Conservation (phyloP, 495 filamentous ascomycete species). For the Rostrohypoxylon terebratum region DNA sequence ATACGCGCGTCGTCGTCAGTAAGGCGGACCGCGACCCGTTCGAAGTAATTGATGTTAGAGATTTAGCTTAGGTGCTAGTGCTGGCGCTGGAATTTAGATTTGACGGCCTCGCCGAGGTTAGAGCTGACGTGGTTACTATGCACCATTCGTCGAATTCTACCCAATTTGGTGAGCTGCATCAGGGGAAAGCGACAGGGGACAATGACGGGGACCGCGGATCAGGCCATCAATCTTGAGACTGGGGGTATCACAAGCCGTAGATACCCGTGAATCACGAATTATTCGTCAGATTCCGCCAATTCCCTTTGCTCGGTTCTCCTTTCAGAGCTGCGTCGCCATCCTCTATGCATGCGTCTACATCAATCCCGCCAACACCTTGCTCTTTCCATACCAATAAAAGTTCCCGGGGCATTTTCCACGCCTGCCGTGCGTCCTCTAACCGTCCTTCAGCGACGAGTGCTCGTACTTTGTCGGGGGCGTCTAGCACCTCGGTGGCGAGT, state of each 20-base stretch:
- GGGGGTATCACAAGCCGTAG: not conserved
- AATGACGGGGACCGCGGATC: not conserved
- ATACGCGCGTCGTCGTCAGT: conserved; percentile 77
- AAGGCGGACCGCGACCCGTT: conserved; percentile 79
- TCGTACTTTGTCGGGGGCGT: conserved; percentile 69
- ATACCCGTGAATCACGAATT: conserved; percentile 16
- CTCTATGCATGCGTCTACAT: conserved; percentile 62
- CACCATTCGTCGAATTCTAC: conserved; percentile 4
- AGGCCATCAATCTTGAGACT: not conserved
- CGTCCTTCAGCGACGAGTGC: conserved; percentile 71
- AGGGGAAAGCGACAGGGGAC: not conserved
- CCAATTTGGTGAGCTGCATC: not conserved
- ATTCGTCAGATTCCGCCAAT: conserved; percentile 42
- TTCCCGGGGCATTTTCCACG: conserved; percentile 68
- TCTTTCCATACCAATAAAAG: conserved; percentile 65
- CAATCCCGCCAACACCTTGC: conserved; percentile 61
- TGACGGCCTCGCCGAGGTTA: not conserved
- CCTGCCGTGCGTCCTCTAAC: conserved; percentile 68
- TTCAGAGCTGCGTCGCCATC: conserved; percentile 63
- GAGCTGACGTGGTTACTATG: not conserved
- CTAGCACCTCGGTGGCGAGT: conserved; percentile 78
- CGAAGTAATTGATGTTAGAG: conserved; percentile 58
- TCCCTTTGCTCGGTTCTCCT: conserved; percentile 48
- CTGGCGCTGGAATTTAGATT: not conserved
- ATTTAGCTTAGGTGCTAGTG: conserved; percentile 24